Percentiles rank a stretch among this genome's conserved stretches.
These are phyloP conservation scores for Camelina neglecta DNA, from an alignment of 345 rosid species.

Conservation along the genomic window DNA sequence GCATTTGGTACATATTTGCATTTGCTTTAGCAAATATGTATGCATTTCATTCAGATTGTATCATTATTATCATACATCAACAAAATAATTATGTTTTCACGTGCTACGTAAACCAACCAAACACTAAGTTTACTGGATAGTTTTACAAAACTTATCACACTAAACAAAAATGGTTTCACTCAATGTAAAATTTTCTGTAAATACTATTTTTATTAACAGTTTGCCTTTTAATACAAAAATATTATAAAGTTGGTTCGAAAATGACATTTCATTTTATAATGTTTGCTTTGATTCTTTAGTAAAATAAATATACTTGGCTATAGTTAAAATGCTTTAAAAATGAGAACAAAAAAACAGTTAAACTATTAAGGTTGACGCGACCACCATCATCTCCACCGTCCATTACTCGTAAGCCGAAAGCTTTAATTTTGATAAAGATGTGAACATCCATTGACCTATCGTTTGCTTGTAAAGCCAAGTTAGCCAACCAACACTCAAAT, in stretches of 20 bases:
- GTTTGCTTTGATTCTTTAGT: constrained; percentile 4
- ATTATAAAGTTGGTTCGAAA: not conserved
- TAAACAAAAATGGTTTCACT: too few relatives aligned
- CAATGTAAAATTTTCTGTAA: not conserved
- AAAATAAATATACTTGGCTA: constrained; percentile 3
- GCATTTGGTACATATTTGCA: not conserved
- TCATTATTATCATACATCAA: not conserved
- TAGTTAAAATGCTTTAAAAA: not conserved
- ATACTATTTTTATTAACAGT: not conserved
- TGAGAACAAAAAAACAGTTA: not conserved
- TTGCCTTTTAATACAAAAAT: not conserved
- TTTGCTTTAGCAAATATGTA: constrained; percentile 7
- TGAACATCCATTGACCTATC: constrained; percentile 42
- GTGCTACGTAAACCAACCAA: not conserved
- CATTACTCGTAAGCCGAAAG: constrained; percentile 35
- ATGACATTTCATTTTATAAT: not conserved
- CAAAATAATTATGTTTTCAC: not conserved
- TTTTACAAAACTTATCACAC: not conserved
- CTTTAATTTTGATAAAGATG: constrained; percentile 28
- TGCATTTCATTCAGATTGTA: not conserved
- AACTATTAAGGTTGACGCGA: constrained; percentile 17
- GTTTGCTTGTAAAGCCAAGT: constrained; percentile 46
- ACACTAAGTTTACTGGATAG: not conserved
- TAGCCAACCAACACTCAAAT: constrained; percentile 37
- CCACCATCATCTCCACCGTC: constrained; percentile 42